Percentiles rank a stretch among this genome's conserved stretches.
These are phyloP conservation scores for Debaryomycetaceae sp. DNA, from an alignment of 1,139 yeast genomes.

Conservation along the genomic window DNA sequence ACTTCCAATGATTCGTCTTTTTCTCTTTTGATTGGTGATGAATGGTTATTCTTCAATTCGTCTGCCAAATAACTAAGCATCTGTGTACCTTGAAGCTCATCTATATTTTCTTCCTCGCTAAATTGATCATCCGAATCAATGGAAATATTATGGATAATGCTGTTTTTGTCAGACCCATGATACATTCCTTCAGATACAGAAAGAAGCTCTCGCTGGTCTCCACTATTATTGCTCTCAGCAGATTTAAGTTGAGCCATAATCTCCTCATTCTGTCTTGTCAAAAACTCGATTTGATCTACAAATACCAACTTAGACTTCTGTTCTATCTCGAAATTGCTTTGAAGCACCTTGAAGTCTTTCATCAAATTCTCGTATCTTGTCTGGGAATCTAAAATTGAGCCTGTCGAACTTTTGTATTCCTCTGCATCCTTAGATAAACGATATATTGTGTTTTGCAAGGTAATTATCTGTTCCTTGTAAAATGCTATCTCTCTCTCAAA, in stretches of 20 bases:
- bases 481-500: conserved; percentile 28
- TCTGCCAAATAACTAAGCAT: conserved; percentile 19
- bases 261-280: conserved; percentile 38
- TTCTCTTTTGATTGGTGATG: conserved; percentile 25
- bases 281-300: conserved; percentile 53
- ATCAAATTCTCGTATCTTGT: conserved; percentile 30
- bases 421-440: conserved; percentile 23
- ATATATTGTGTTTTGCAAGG: conserved; percentile 27
- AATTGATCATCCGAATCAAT: conserved; percentile 23
- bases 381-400: conserved; percentile 7
- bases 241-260: background rate
- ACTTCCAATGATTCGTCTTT: conserved; percentile 20
- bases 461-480: conserved; percentile 32
- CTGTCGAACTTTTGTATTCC: conserved; percentile 8
- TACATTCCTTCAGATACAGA: background rate
- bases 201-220: background rate
- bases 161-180: conserved; percentile 7
- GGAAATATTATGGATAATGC: conserved; percentile 15
- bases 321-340: conserved; percentile 45
- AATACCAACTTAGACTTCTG: conserved; percentile 49
- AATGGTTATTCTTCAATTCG: conserved; percentile 16
- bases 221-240: background rate
- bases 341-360: conserved; percentile 37
- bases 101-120: conserved; percentile 15
- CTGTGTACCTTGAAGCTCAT: conserved; percentile 16